These are phyloP conservation scores for Termitomyces sp. DNA, from an alignment of 768 basidiomycete species.

Conservation along the genomic window DNA sequence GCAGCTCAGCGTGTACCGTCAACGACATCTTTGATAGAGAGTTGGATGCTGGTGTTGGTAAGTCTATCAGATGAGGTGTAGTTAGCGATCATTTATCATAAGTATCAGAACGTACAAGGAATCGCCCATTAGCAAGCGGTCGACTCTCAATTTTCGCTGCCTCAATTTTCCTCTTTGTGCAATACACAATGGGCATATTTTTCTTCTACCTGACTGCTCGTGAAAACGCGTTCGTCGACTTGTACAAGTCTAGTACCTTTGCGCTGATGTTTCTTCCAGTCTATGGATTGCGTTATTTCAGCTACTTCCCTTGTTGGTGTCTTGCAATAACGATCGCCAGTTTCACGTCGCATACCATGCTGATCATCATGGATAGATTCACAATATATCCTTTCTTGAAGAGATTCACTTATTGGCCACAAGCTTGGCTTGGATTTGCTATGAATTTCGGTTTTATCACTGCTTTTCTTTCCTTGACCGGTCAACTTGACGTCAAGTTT, in stretches of 20 bases:
- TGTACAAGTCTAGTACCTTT: background rate
- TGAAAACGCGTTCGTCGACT: constrained; percentile 14
- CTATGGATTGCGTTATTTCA: constrained; percentile 40
- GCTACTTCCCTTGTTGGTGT: constrained; percentile 39
- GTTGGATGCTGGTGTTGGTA: constrained; percentile 50
- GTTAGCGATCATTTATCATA: background rate
- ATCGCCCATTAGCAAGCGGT: constrained; percentile 44
- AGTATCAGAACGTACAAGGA: constrained; percentile 40
- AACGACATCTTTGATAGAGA: constrained; percentile 53
- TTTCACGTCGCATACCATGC: background rate
- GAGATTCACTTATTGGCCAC: constrained; percentile 54
- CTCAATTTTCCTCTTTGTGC: constrained; percentile 32
- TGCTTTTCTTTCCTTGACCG: constrained; percentile 39
- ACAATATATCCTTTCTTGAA: constrained; percentile 51
- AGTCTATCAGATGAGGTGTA: constrained; percentile 12
- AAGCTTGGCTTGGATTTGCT: constrained; percentile 55
- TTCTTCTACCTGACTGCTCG: constrained; percentile 28
- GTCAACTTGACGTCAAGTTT: constrained; percentile 25
- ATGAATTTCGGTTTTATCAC: constrained; percentile 53
- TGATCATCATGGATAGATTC: constrained; percentile 21
- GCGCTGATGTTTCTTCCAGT: constrained; percentile 11
- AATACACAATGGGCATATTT: constrained; percentile 32
- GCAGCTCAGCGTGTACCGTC: constrained; percentile 47
- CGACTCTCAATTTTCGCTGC: constrained; percentile 40
- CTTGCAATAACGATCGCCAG: background rate